Base-by-base conservation (phyloP, 2,329 filamentous ascomycete species). In the Simplicillium sp. region DNA sequence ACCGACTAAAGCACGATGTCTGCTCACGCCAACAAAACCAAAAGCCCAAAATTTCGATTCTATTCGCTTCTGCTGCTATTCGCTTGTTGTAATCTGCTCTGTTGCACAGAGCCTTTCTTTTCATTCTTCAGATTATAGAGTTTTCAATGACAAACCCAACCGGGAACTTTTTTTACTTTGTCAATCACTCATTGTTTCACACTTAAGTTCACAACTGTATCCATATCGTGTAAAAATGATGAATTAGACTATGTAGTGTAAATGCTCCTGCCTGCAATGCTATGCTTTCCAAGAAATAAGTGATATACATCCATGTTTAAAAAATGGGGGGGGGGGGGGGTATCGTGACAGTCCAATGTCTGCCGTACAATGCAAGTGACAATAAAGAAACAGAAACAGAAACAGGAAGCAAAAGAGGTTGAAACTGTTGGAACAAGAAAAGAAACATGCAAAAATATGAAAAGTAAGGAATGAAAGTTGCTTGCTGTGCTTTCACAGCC, bases 1-100 rank as follows among this genome's bases (percentile, higher is more conserved):
- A 94, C 94, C 56, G 92, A 98, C 60, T 89, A 75, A n/a, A 51
- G 15, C 14, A 39, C 20, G 9, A 25, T 9, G 9, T 25, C 20
- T 25, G 9, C 20, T 9, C 34, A 43, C 14, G 29, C 15, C 40
- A 16, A 29, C 11, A 33, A 37, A 11, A 38, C 8, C 12, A 36
- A 53, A 17, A n/a, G 18, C 13, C 38, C 40, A 37, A 41, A 42
- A 38, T n/a, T 33, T 16, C 17, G 8, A 17, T 11, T n/a, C 6
- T 5, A 25, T 25, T 25, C 20, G 11, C 11, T 31, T 25, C 15
- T 28, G 16, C 33, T 34, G 5, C 9, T 7, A 13, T 29, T 29
- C 8, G 20, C 20, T 25, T 25, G 20, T 25, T 25, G 20, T 25
- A 25, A 25, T 25, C 20, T 25, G 20, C 20, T 17, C 6, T 11